Conservation (phyloP, 2,329 filamentous ascomycete species). For the Ophiocordyceps polyrhachis-furcata region DNA sequence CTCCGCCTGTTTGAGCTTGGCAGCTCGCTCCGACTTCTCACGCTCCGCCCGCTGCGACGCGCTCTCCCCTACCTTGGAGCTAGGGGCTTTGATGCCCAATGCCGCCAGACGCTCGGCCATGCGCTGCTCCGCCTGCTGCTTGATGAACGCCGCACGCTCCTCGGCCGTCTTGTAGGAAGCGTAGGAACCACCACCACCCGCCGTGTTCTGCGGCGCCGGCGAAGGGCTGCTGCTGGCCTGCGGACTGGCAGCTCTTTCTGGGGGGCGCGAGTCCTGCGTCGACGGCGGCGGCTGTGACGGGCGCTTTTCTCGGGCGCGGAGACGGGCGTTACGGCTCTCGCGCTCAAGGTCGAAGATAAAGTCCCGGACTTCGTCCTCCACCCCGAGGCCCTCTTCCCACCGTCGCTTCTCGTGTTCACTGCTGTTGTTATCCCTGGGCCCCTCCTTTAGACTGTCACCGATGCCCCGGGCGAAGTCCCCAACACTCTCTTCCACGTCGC, state of each 20-base stretch:
- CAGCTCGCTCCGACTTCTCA: slow-evolving; percentile 71
- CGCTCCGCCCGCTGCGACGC: slow-evolving; percentile 72
- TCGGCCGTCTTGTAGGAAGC: slow-evolving; percentile 77
- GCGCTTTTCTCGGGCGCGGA: slow-evolving; percentile 41
- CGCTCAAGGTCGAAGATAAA: slow-evolving; percentile 95
- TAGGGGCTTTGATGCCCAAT: slow-evolving; percentile 68
- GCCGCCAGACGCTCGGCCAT: slow-evolving; percentile 94
- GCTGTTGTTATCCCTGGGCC: slow-evolving; percentile 50
- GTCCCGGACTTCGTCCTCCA: slow-evolving; percentile 91
- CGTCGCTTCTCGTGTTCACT: slow-evolving; percentile 80
- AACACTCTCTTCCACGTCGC: slow-evolving; percentile 91
- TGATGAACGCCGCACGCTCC: slow-evolving; percentile 88
- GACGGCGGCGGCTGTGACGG: slow-evolving; percentile 21
- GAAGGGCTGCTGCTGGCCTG: slow-evolving; percentile 36
- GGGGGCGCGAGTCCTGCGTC: slow-evolving; percentile 24
- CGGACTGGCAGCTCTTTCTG: slow-evolving; percentile 20
- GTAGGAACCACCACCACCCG: slow-evolving; percentile 46
- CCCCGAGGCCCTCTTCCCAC: slow-evolving; percentile 91
- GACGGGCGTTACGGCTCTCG: slow-evolving; percentile 56
- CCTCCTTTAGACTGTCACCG: slow-evolving; percentile 75
- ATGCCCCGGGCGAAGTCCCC: slow-evolving; percentile 70
- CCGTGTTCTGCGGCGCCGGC: slow-evolving; percentile 32
- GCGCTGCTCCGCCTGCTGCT: slow-evolving; percentile 87
- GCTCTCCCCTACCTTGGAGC: slow-evolving; percentile 59
- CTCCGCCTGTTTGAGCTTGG: slow-evolving; percentile 74